Conservation (phyloP, 352 stramenopile species). For the Aphanomyces stellatus region DNA sequence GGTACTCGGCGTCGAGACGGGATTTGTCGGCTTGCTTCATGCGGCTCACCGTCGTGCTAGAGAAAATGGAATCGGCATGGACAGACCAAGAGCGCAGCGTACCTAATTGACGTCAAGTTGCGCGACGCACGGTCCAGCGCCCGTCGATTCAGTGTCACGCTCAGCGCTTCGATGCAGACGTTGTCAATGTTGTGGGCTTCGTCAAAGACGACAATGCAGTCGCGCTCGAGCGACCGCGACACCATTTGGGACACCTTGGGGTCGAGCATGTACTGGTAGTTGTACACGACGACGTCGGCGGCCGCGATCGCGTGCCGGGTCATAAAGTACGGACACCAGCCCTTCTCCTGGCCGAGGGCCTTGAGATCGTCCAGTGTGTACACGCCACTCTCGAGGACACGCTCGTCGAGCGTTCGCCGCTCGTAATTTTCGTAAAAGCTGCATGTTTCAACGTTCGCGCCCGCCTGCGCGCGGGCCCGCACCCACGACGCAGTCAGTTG, state of each 20-base stretch:
- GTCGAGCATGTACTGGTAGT: slow-evolving; percentile 99
- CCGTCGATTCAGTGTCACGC: slow-evolving; percentile 91
- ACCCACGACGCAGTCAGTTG: slow-evolving; percentile 98
- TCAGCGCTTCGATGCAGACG: slow-evolving; percentile 98
- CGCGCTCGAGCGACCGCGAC: slow-evolving; percentile 91
- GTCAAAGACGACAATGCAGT: slow-evolving; percentile 94
- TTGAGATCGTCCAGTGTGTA: slow-evolving; percentile 97
- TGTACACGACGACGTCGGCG: slow-evolving; percentile 98
- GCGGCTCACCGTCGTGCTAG: slow-evolving; percentile 54
- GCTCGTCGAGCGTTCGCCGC: slow-evolving; percentile 80
- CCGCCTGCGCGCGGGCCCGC: slow-evolving; percentile 52
- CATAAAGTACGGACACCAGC: slow-evolving; percentile 99
- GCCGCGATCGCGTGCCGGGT: slow-evolving; percentile 95
- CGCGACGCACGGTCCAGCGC: slow-evolving; percentile 88
- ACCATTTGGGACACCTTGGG: slow-evolving; percentile 91
- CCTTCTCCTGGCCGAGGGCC: slow-evolving; percentile 79
- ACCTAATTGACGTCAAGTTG: slow-evolving; percentile 76
- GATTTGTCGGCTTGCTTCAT: slow-evolving; percentile 89
- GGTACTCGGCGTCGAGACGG: slow-evolving; percentile 92
- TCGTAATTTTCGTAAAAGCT: slow-evolving; percentile 90
- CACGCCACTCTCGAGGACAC: slow-evolving; percentile 86
- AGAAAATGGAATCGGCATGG: not conserved
- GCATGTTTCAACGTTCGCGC: slow-evolving; percentile 59
- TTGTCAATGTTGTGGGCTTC: slow-evolving; percentile 99
- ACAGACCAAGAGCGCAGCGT: slow-evolving; percentile 14